Conservation (phyloP, 2,329 filamentous ascomycete species). For the Bisporella sp. region DNA sequence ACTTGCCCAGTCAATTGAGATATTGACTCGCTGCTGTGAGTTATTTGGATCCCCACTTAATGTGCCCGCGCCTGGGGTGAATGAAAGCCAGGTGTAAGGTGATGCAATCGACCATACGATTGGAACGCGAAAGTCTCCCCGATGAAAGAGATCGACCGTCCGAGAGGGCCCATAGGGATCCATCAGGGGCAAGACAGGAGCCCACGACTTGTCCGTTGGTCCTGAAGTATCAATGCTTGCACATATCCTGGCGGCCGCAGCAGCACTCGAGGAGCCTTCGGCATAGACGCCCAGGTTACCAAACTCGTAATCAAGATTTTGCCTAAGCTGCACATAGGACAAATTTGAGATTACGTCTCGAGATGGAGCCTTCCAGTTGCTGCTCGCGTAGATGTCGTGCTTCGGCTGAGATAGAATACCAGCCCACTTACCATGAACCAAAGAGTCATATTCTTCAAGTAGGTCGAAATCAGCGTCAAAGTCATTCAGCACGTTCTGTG, state of each 20-base stretch:
- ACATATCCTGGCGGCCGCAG: not conserved
- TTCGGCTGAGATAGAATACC: slow-evolving; percentile 56
- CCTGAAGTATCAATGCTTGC: too few relatives aligned
- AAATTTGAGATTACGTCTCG: slow-evolving; percentile 55
- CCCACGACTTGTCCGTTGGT: not conserved
- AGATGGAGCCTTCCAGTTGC: slow-evolving; percentile 60
- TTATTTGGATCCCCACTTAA: not conserved
- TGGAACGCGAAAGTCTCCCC: slow-evolving; percentile 34
- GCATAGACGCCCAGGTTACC: not conserved
- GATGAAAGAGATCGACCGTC: not conserved
- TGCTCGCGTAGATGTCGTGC: slow-evolving; percentile 31
- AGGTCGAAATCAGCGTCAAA: slow-evolving; percentile 51
- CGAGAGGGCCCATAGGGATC: not conserved
- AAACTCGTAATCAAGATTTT: slow-evolving; percentile 26
- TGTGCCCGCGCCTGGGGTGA: not conserved
- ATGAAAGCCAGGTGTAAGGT: slow-evolving; percentile 17
- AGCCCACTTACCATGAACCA: slow-evolving; percentile 56
- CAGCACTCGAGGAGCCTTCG: not conserved
- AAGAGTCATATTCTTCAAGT: slow-evolving; percentile 47
- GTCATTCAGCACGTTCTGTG: slow-evolving; percentile 42
- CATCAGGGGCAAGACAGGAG: not conserved
- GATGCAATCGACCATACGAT: slow-evolving; percentile 37
- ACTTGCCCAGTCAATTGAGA: not conserved
- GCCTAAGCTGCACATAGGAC: slow-evolving; percentile 47
- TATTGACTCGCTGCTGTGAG: not conserved